Base-by-base conservation (phyloP, 2,329 filamentous ascomycete genomes). In the Bipolaris sorokiniana region DNA sequence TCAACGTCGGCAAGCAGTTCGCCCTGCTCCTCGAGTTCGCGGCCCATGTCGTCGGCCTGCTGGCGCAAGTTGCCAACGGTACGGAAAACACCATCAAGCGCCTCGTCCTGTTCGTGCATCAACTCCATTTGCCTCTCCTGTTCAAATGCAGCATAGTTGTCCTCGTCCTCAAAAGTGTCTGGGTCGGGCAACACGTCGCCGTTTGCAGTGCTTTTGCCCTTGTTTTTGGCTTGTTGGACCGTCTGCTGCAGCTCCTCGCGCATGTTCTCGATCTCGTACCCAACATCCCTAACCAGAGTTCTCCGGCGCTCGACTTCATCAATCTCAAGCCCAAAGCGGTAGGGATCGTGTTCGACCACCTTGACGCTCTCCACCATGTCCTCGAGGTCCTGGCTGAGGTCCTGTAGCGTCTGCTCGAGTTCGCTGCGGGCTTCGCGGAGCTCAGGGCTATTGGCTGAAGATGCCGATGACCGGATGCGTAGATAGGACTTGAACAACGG, bases 21-120 rank as follows among this genome's bases (percentile, higher is more conserved):
- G 20, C 84, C 85, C 82, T 99, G 95, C 80, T 99, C 95, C 78
- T 97, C 96, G 44, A 99, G 82, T 80, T 99, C 95, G 55, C 94
- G 83, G 1, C 95, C 94, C 94, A 99, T 99, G 67, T 92, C 91
- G 77, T 96, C 89, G 1, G 95, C 96, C 82, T 98, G 95, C 72
- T 90, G 84, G 54, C 94, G 83, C 72, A 99, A 79, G 73, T 92
- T 97, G 2, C 93, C 94, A 22, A 99, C 95, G 1, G 94, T 98
- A 65, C 88, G 86, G 74, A 96, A 97, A 45, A 99, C 94, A 15
- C 90, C 91, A 73, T 98, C 94, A 1, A 99, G 83, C 68, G 95
- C 90, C 78, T 93, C 84, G 74, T 99, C 95, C 81, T 99, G 95
- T 77, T 97, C 92, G 65, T 89, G 86, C 90, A 99, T 93, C 78